These are phyloP conservation scores for Thamnidium elegans DNA, from an alignment of 192 early-diverging fungal genomes.

Conservation along the genomic window DNA sequence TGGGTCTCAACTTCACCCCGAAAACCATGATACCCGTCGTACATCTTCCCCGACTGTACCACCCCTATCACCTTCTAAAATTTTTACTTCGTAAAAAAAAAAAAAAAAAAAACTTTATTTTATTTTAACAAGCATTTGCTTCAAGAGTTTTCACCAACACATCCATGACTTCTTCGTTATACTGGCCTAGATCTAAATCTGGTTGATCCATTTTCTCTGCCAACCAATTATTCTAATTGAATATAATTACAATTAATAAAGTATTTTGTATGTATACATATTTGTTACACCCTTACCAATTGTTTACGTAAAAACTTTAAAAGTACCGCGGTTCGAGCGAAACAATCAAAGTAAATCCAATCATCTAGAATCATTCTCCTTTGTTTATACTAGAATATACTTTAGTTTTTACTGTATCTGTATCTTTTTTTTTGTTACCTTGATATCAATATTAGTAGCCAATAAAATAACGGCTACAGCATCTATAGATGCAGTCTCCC, in stretches of 20 bases:
- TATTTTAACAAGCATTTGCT: too few species aligned
- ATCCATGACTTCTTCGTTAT: constrained; percentile 9
- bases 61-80: too few species aligned
- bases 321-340: constrained; percentile 49
- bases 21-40: too few species aligned
- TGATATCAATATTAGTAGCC: constrained; percentile 43
- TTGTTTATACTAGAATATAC: constrained; percentile 37
- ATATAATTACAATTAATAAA: neutral
- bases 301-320: constrained; percentile 50
- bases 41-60: too few species aligned
- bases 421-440: constrained; percentile 27
- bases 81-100: too few species aligned
- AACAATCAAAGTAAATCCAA: constrained; percentile 53
- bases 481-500: constrained; percentile 47
- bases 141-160: neutral
- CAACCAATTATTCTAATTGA: constrained; percentile 29
- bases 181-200: constrained; percentile 15
- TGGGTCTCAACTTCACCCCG: too few species aligned
- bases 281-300: constrained; percentile 33
- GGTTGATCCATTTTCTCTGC: constrained; percentile 36
- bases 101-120: too few species aligned
- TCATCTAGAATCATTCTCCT: constrained; percentile 43
- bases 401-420: neutral
- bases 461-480: constrained; percentile 47
- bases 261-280: neutral